These are phyloP conservation scores for Penicillium argentinense DNA, from an alignment of 495 filamentous ascomycete species.

Conservation along the genomic window DNA sequence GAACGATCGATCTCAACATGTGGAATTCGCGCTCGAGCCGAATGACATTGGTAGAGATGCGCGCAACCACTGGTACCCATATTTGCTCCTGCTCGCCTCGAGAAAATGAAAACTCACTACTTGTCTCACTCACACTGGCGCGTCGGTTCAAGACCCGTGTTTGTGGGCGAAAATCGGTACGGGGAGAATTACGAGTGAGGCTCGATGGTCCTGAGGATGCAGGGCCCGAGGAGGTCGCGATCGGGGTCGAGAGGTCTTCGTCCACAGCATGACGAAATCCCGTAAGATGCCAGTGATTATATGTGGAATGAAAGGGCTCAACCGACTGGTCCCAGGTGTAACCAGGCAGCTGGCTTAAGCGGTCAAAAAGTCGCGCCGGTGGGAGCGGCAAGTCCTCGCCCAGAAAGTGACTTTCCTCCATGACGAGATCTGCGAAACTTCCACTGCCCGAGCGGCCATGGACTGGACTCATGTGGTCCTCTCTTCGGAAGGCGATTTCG, in stretches of 20 bases:
- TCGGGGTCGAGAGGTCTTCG: slow-evolving; percentile 40
- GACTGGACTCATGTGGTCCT: slow-evolving; percentile 2
- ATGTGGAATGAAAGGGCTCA: slow-evolving; percentile 76
- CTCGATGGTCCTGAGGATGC: slow-evolving; percentile 42
- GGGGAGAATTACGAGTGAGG: slow-evolving; percentile 47
- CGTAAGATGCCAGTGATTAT: slow-evolving; percentile 72
- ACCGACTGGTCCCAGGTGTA: slow-evolving; percentile 73
- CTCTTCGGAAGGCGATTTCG: neutral
- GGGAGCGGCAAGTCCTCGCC: slow-evolving; percentile 66
- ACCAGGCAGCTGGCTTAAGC: slow-evolving; percentile 67
- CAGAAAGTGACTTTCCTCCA: slow-evolving; percentile 44
- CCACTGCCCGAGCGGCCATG: neutral
- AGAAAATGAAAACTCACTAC: slow-evolving; percentile 45
- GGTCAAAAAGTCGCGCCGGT: slow-evolving; percentile 69
- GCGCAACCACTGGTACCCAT: slow-evolving; percentile 63
- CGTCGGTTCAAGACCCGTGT: slow-evolving; percentile 36
- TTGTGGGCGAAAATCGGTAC: slow-evolving; percentile 29
- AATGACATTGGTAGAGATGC: slow-evolving; percentile 75
- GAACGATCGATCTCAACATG: slow-evolving; percentile 67
- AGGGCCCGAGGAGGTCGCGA: slow-evolving; percentile 39
- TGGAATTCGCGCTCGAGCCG: slow-evolving; percentile 84
- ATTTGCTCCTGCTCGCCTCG: slow-evolving; percentile 43
- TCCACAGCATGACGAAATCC: slow-evolving; percentile 48
- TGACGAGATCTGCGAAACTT: slow-evolving; percentile 16
- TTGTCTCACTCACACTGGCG: slow-evolving; percentile 49